Evolutionary conservation across 1,139 yeast genomes (phyloP).

Genomic region (Geotrichum fermentans): DNA sequence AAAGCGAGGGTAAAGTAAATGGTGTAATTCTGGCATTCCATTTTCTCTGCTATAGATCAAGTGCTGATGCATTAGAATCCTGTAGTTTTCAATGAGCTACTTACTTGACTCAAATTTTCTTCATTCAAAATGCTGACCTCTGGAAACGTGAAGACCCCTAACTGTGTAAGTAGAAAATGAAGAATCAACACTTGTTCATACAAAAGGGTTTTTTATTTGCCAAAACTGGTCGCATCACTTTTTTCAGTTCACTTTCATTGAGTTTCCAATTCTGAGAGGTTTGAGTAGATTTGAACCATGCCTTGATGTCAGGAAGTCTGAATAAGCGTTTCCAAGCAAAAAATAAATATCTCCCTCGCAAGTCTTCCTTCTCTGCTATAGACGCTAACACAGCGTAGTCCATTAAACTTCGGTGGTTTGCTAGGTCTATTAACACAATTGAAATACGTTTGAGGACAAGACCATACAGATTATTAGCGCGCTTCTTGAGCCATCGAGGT

Average conservation of each 20-base stretch:
- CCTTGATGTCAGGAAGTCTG: slow-evolving; percentile 27
- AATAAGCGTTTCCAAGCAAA: slow-evolving; percentile 30
- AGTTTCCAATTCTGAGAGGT: slow-evolving; percentile 34
- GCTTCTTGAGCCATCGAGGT: slow-evolving; percentile 17
- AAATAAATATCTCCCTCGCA: slow-evolving; percentile 29
- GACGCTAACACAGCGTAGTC: slow-evolving; percentile 51
- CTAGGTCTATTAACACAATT: slow-evolving; percentile 12
- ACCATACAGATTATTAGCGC: slow-evolving; percentile 19
- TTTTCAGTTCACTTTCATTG: slow-evolving; percentile 24
- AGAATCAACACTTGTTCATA: slow-evolving; percentile 9
- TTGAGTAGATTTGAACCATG: slow-evolving; percentile 24
- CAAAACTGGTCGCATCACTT: slow-evolving; percentile 22
- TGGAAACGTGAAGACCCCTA: slow-evolving; percentile 38
- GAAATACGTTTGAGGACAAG: no score
- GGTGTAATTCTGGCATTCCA: slow-evolving; percentile 46
- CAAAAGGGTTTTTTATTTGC: slow-evolving; percentile 21
- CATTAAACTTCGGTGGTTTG: slow-evolving; percentile 54
- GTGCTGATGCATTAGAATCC: slow-evolving; percentile 26
- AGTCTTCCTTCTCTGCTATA: slow-evolving; percentile 37
- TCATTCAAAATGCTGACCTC: slow-evolving; percentile 32
- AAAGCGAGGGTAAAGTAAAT: slow-evolving; percentile 45
- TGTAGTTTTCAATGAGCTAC: not conserved
- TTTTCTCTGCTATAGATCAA: slow-evolving; percentile 27
- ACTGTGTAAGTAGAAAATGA: slow-evolving; percentile 7
- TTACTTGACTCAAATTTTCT: slow-evolving; percentile 19